Evolutionary conservation across 2,329 filamentous ascomycete genomes (phyloP).

Genomic region (Ascomycota sp.): DNA sequence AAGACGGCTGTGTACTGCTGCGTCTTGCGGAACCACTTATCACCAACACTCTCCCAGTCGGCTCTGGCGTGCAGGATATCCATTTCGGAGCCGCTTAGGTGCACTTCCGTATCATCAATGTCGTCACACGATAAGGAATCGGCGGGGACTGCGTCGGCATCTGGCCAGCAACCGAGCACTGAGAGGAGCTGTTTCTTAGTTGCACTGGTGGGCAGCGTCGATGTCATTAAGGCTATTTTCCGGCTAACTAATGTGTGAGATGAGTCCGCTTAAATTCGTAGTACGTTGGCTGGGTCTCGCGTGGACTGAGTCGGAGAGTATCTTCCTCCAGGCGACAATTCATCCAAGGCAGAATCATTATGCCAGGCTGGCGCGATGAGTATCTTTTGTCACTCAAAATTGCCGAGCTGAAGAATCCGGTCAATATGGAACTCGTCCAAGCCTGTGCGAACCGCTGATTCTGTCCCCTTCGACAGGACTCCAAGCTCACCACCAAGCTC

Average conservation of each 20-base stretch:
- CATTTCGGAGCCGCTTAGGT: slow-evolving; percentile 17
- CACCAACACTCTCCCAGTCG: slow-evolving; percentile 86
- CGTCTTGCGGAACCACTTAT: slow-evolving; percentile 87
- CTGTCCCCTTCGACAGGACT: slow-evolving; percentile 2
- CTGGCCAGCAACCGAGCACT: no score
- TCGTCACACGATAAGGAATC: no score
- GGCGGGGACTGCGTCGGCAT: not conserved
- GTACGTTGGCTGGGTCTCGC: no score
- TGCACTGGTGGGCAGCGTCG: no score
- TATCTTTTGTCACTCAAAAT: slow-evolving; percentile 58
- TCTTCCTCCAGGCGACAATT: not conserved
- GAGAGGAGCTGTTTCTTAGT: no score
- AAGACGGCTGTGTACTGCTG: slow-evolving; percentile 88
- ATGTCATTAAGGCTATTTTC: no score
- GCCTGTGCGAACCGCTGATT: slow-evolving; percentile 38
- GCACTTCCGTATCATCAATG: slow-evolving; percentile 11
- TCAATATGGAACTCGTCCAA: slow-evolving; percentile 49
- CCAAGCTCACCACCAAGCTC: not conserved
- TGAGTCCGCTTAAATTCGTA: no score
- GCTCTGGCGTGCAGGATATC: slow-evolving; percentile 48
- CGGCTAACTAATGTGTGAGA: no score
- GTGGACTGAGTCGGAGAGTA: no score
- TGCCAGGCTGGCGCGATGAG: slow-evolving; percentile 60
- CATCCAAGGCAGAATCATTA: slow-evolving; percentile 7
- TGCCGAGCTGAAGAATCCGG: slow-evolving; percentile 43